Base-by-base conservation (phyloP, 345 rosid species). In the Boechera retrofracta region DNA sequence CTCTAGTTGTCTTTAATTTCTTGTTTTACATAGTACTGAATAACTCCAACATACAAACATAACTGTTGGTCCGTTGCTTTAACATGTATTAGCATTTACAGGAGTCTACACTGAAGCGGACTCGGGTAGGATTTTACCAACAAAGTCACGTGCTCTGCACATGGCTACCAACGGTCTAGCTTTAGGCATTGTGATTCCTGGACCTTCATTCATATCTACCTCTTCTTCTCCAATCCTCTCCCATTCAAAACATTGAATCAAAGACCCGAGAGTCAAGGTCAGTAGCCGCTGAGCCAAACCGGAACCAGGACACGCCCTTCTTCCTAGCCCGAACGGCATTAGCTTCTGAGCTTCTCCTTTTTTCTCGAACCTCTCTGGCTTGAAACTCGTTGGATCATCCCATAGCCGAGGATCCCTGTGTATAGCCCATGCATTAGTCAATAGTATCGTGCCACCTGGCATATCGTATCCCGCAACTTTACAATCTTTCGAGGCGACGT, bases 171-270 rank as follows among this genome's bases (percentile, higher is more conserved):
- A 29, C 0, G 90, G 86, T 51, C 8, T 71, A 26, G 63, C 67
- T 24, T 79, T 82, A 11, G 83, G 87, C 86, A 82, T 79, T 47
- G 76, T 64, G 39, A 65, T 11, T 10, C 87, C 86, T 42, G 24
- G 24, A 21, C 7, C 64, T 16, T 28, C 58, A 5, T 73, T 64
- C 87, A 85, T 81, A 35, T 87, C 85, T 3, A 82, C 69, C 10
- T 72, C 39, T 31, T 69, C 71, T 4, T 64, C 64, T 5, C 82
- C 72, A 31, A 83, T 10, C 45, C 81, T 81, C 35, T 81, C 62
- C 89, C 87, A 87, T 2, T 87, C 85, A 33, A 87, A 84, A 71
- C 87, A 81, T 12, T 87, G 91, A 31, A 85, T 82, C 76, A 87
- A 24, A 3, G 80, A 71, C 2, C 86, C 85, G 48, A 87, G 48